A percentile compares a stretch with the other conserved stretches of the same genome.
These are phyloP conservation scores for Monosporozyma yasuniensis DNA, from an alignment of 805 yeast genomes.

Conservation along the genomic window DNA sequence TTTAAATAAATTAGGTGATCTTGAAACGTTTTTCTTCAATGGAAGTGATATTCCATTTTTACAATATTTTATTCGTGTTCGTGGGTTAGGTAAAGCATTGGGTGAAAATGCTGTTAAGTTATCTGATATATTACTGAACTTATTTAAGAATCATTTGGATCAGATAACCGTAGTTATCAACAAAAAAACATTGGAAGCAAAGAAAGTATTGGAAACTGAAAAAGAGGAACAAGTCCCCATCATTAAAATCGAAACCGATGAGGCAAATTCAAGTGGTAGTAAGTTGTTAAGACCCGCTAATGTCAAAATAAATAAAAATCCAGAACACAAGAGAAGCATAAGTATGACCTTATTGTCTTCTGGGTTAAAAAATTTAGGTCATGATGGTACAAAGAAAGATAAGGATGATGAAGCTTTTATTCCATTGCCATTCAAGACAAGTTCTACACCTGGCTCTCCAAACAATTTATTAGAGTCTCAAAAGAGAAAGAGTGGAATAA, in stretches of 20 bases:
- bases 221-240: background rate
- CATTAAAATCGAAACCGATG: background rate
- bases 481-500: slow-evolving; percentile 8
- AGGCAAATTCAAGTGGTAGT: background rate
- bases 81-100: background rate
- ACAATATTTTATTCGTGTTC: slow-evolving; percentile 9
- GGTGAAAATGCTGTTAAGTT: background rate
- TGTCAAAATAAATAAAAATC: background rate
- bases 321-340: background rate
- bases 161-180: background rate
- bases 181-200: background rate
- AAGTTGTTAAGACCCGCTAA: background rate
- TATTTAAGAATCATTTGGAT: background rate
- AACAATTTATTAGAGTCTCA: background rate
- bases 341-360: background rate
- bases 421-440: slow-evolving; percentile 20
- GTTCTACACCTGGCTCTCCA: slow-evolving; percentile 8
- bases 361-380: background rate
- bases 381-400: background rate
- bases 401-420: slow-evolving; percentile 9
- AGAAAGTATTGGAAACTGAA: background rate
- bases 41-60: slow-evolving; percentile 6
- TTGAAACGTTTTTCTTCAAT: slow-evolving; percentile 1
- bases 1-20: background rate
- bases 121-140: background rate